Evolutionary conservation across 2,329 filamentous ascomycete species (phyloP), one percentile per base, ranked within the genome.

Genomic region (Aspergillus pseudoglaucus): DNA sequence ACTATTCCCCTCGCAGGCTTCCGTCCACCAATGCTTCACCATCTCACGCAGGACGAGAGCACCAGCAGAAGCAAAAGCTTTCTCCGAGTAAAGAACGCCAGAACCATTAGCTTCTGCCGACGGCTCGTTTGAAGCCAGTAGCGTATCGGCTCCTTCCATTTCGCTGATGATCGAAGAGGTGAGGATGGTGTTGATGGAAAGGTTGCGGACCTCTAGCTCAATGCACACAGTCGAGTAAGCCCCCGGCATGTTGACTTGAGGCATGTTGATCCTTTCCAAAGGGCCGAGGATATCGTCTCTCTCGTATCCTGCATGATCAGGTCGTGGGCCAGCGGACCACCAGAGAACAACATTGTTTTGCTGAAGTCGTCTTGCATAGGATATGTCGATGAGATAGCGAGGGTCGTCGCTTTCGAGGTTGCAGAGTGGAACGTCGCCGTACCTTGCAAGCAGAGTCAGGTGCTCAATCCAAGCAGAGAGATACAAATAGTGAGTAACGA

Each of bases 1-100:
- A 37, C 82, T 85, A 59, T 88, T 94, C 33, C 90, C 89, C 52
- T 82, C 83, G 64, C 88, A 93, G 5, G 93, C 94, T 67, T 98
- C 91, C 1, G 85, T 80, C 93, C 93, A 98, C 94, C 94, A 99
- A 2, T 88, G 82, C 67, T 96, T 95, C 58, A 99, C 93, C 90
- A 99, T 96, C 59, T 97, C 94, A 12, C 93, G 85, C 3, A 99
- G 77, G 0, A 98, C 93, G 6, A 85, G 80, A 4, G 97, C 87
- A 47, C 90, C 88, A 3, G 91, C 90, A 44, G 89, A 87, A n/a
- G 91, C 85, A 64, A 98, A 98, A 0, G 91, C 88, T 51, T 86
- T 93, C 53, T 95, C 90, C 0, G 90, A 88, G 52, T 88, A 87
- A 6, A 95, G 80, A 15, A 84, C 78, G 50, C 85, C 85, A 0